Conservation (phyloP, 345 rosid genomes). For the Melaleuca alternifolia region DNA sequence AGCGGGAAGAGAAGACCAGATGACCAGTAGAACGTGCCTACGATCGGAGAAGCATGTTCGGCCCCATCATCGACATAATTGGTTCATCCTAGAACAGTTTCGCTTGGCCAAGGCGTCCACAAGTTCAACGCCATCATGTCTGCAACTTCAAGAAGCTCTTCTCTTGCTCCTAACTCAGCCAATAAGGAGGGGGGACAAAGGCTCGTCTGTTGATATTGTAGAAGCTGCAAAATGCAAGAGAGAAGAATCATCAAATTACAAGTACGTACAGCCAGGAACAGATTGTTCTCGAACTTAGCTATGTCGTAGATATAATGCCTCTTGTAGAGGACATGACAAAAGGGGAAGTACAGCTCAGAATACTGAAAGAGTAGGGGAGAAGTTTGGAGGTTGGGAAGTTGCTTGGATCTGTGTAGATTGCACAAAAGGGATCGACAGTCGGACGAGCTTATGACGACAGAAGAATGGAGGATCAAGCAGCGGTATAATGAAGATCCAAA, state of each 20-base stretch:
- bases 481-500: constrained; percentile 16
- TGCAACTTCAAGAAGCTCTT: background rate
- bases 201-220: background rate
- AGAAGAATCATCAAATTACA: background rate
- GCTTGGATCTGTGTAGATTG: background rate
- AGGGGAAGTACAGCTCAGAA: background rate
- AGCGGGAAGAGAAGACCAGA: background rate
- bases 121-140: background rate
- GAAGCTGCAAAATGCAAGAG: background rate
- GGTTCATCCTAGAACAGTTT: background rate
- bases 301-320: background rate
- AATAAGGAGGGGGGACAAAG: background rate
- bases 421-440: background rate
- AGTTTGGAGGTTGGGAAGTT: background rate
- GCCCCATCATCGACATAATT: background rate
- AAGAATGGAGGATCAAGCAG: too few species aligned
- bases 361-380: background rate
- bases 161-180: background rate
- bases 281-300: background rate
- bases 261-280: background rate
- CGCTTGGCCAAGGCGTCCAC: background rate
- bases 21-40: background rate
- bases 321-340: background rate
- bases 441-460: too few species aligned
- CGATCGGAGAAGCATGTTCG: background rate